Evolutionary conservation across 306 rosid species (phyloP).

Genomic region (Myrica gale): DNA sequence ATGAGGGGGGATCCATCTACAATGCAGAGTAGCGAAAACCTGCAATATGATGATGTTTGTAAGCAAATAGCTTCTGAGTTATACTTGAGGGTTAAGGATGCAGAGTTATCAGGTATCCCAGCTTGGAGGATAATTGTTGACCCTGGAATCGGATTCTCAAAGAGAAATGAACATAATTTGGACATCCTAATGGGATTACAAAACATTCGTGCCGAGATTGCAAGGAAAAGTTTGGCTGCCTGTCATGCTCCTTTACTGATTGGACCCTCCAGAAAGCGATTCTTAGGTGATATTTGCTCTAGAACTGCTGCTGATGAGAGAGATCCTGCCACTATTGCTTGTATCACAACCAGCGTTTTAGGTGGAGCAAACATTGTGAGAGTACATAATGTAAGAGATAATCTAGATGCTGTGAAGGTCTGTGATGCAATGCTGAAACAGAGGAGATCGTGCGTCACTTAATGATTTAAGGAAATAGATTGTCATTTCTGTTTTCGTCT

Average conservation of each 20-base stretch:
- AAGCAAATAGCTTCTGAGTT: conserved; percentile 69
- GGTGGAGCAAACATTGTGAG: conserved; percentile 85
- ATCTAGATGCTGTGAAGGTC: conserved; percentile 69
- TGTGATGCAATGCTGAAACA: conserved; percentile 67
- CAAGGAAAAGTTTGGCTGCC: conserved; percentile 54
- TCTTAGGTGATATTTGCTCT: conserved; percentile 69
- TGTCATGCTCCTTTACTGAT: conserved; percentile 77
- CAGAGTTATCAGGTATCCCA: conserved; percentile 78
- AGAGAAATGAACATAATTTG: conserved; percentile 67
- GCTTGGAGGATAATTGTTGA: conserved; percentile 86
- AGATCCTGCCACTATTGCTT: conserved; percentile 83
- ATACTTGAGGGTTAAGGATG: conserved; percentile 50
- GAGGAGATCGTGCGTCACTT: conserved; percentile 31
- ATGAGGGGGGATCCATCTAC: conserved; percentile 88
- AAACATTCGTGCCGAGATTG: conserved; percentile 59
- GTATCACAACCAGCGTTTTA: conserved; percentile 56
- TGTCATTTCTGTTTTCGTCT: conserved; percentile 1
- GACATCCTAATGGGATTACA: conserved; percentile 59
- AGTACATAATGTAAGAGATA: conserved; percentile 82
- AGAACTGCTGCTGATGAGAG: conserved; percentile 51
- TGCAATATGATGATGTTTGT: conserved; percentile 68
- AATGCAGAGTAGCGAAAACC: conserved; percentile 69
- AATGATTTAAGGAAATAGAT: conserved; percentile 27
- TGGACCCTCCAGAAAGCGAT: conserved; percentile 86
- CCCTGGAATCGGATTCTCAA: conserved; percentile 89